Evolutionary conservation across 2,329 filamentous ascomycete species (phyloP).

Genomic region (Aspergillus sp.): DNA sequence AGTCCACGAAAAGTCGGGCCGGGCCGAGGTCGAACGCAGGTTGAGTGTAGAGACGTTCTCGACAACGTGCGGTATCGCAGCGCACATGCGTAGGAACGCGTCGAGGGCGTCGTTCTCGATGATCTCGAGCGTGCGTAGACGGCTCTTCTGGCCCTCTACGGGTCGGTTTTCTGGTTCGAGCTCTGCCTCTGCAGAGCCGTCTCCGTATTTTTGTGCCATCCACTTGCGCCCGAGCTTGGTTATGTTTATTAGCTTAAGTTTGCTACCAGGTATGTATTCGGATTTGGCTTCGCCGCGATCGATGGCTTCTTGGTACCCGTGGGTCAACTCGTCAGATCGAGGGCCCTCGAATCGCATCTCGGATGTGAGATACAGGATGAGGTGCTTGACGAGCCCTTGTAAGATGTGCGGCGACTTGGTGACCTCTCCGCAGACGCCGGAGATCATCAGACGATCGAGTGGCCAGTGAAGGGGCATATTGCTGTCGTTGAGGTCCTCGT

Average conservation of each 20-base stretch:
- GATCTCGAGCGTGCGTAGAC: conserved; percentile 24
- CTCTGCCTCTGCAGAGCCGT: not conserved
- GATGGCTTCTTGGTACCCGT: conserved; percentile 16
- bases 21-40: conserved; percentile 21
- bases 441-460: conserved; percentile 17
- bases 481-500: conserved; percentile 25
- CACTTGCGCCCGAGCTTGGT: conserved; percentile 14
- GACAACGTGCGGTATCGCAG: conserved; percentile 20
- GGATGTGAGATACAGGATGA: conserved; percentile 19
- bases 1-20: conserved; percentile 19
- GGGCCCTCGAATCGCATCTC: conserved; percentile 26
- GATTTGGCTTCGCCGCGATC: conserved; percentile 17
- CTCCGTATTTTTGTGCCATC: conserved; percentile 15
- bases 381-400: conserved; percentile 21
- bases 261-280: conserved; percentile 10
- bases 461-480: conserved; percentile 27
- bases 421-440: conserved; percentile 16
- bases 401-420: conserved; percentile 19
- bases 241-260: conserved; percentile 17
- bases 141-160: not conserved
- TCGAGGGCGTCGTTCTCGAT: conserved; percentile 28
- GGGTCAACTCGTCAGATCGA: conserved; percentile 14
- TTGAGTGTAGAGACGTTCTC: conserved; percentile 17
- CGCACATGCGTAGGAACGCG: conserved; percentile 20
- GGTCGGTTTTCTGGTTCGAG: not conserved